A percentile compares a stretch with the other conserved stretches of the same genome.
Evolutionary conservation across 176 grass and related monocot species (phyloP).

Genomic region (Neostapfia colusana): DNA sequence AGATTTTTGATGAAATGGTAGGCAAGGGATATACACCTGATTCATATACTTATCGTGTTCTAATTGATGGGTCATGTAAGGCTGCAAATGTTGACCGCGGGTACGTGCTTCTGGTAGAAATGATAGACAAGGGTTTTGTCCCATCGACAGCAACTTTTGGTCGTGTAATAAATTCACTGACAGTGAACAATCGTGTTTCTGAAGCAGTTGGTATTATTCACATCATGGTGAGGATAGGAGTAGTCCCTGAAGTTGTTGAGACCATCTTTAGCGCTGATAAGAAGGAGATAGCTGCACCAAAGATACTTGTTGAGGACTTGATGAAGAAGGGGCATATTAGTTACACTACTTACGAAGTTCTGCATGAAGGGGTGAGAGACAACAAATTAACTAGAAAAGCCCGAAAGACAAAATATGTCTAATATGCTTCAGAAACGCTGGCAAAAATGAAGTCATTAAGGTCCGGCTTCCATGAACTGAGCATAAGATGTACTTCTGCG

Average conservation of each 20-base stretch:
- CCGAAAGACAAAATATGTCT: conserved; percentile 20
- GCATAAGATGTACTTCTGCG: conserved; percentile 20
- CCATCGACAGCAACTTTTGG: conserved; percentile 78
- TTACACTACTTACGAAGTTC: conserved; percentile 81
- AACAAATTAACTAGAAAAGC: conserved; percentile 58
- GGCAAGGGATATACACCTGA: conserved; percentile 61
- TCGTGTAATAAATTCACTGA: conserved; percentile 69
- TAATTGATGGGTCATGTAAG: conserved; percentile 84
- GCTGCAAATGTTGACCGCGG: conserved; percentile 57
- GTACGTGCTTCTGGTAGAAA: conserved; percentile 62
- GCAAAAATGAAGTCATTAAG: conserved; percentile 15
- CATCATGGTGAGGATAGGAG: conserved; percentile 70
- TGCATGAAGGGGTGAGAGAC: conserved; percentile 91
- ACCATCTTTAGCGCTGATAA: conserved; percentile 86
- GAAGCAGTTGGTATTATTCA: conserved; percentile 71
- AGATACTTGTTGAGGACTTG: conserved; percentile 95
- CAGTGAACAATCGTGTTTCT: conserved; percentile 45
- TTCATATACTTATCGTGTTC: conserved; percentile 72
- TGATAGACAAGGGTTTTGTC: conserved; percentile 67
- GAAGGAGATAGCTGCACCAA: conserved; percentile 90
- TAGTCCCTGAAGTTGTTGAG: conserved; percentile 69
- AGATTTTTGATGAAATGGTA: conserved; percentile 70
- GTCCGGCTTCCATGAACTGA: conserved; percentile 4
- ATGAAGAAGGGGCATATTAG: conserved; percentile 90
- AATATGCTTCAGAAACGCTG: conserved; percentile 12